Base-by-base conservation (phyloP, 164 flowering plant species). In the Dillenia turbinata region DNA sequence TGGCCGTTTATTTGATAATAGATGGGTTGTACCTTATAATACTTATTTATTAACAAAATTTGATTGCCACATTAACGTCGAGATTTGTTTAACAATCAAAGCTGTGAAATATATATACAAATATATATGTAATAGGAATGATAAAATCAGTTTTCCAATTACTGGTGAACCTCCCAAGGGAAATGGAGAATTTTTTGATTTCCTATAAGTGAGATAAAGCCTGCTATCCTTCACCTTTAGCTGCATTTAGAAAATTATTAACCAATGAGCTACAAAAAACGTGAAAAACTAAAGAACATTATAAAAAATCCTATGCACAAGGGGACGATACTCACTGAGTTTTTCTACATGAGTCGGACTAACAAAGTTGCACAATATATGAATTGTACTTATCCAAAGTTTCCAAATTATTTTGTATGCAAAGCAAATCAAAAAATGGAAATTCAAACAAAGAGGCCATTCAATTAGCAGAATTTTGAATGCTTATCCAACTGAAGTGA, bases 41-140 rank as follows among this genome's bases (percentile, higher is more conserved):
- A 59, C 52, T 16, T 64, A 51, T 26, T 10, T 68, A 1, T 11
- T 64, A 4, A n/a, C 58, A 49, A 57, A 12, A 51, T 70, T 47
- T 43, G 49, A 63, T n/a, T 67, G 63, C 33, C 69, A 66, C 13
- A 57, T 74, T 1, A 66, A 63, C 47, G 71, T 66, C 3, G 61
- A 69, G 45, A 55, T 69, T 13, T 69, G 70, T 57, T 66, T 61
- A 0, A 13, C 2, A 0, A 44, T 62, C 1, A 60, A 44, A 33
- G 48, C n/a, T 6, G 24, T 67, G 5, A 68, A 72, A 16, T 67
- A 72, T 56, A 7, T 72, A 11, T 67, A 71, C 12, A 67, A 63
- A 16, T 69, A 73, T 22, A 58, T 68, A 0, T 69, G 53, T 24
- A 73, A 65, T 40, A 66, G 64, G 2, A n/a, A 50, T 40, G 69